Conservation (phyloP, 2,329 filamentous ascomycete genomes). For the Endoconidiophora polonica region DNA sequence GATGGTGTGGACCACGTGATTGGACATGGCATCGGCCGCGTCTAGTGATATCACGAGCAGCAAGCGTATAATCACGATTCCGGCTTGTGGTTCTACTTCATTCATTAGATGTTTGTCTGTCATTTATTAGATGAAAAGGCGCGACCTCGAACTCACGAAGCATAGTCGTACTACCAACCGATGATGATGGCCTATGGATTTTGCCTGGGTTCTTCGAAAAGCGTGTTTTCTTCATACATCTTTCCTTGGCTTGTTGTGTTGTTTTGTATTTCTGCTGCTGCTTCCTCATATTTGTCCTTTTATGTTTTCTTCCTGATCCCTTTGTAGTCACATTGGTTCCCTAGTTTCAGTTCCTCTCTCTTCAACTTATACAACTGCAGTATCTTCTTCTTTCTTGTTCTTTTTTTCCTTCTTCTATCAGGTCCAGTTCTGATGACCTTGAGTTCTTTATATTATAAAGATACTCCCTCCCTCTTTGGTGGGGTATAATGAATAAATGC, state of each 20-base stretch:
- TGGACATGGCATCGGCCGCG: slow-evolving; percentile 3
- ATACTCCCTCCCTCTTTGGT: too few species aligned
- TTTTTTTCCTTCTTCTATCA: neutral
- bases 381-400: neutral
- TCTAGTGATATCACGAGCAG: neutral
- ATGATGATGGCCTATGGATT: too few species aligned
- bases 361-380: too few species aligned
- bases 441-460: neutral
- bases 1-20: slow-evolving; percentile 2
- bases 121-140: too few species aligned
- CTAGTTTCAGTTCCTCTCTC: too few species aligned
- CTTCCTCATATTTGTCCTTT: slow-evolving; percentile 1
- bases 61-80: too few species aligned
- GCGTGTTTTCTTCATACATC: neutral
- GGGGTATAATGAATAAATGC: too few species aligned
- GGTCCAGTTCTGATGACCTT: neutral
- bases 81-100: too few species aligned
- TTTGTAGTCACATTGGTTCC: too few species aligned
- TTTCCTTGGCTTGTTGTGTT: neutral
- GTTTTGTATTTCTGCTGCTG: neutral
- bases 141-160: too few species aligned
- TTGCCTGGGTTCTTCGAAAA: neutral
- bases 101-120: too few species aligned
- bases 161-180: too few species aligned
- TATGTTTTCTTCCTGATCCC: neutral